phyloP scores from a whole-genome alignment of 495 filamentous ascomycete species.

The Pyronema omphalodes region DNA sequence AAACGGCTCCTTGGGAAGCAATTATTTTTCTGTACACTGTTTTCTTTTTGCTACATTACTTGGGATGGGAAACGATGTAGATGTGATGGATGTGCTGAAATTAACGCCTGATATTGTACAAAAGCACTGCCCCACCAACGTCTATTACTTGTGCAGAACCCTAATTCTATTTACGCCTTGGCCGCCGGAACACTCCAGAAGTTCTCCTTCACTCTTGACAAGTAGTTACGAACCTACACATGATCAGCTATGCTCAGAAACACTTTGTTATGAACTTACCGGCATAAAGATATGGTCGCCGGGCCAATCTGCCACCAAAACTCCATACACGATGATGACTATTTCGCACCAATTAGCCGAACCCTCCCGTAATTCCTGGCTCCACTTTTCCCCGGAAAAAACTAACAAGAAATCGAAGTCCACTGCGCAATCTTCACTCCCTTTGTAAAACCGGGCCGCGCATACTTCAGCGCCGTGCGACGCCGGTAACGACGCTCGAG shows the following conservation, averaged over 20 bases:
- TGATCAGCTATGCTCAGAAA: background rate
- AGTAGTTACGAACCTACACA: conserved; percentile 24
- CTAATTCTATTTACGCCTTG: no score
- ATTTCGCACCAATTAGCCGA: conserved; percentile 5
- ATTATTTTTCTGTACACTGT: no score
- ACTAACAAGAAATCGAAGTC: conserved; percentile 43
- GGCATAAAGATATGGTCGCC: conserved; percentile 43
- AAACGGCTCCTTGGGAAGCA: no score
- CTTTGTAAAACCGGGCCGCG: conserved; percentile 58
- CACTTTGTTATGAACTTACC: conserved; percentile 25
- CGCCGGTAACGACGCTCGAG: conserved; percentile 61
- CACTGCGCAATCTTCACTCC: conserved; percentile 51
- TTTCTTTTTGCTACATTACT: no score
- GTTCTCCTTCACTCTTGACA: conserved; percentile 7
- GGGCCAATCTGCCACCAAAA: conserved; percentile 66
- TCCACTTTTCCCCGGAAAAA: conserved; percentile 2
- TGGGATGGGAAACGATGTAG: no score
- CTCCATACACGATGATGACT: conserved; percentile 53
- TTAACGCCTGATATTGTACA: conserved; percentile 2
- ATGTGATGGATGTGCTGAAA: background rate
- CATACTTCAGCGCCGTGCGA: conserved; percentile 50
- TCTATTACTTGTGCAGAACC: no score
- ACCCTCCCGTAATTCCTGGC: background rate
- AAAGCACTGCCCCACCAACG: background rate
- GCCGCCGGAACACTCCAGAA: conserved; percentile 1